Evolutionary conservation across 2,329 filamentous ascomycete species (phyloP).

Genomic region (Arthrobotrys conoides): DNA sequence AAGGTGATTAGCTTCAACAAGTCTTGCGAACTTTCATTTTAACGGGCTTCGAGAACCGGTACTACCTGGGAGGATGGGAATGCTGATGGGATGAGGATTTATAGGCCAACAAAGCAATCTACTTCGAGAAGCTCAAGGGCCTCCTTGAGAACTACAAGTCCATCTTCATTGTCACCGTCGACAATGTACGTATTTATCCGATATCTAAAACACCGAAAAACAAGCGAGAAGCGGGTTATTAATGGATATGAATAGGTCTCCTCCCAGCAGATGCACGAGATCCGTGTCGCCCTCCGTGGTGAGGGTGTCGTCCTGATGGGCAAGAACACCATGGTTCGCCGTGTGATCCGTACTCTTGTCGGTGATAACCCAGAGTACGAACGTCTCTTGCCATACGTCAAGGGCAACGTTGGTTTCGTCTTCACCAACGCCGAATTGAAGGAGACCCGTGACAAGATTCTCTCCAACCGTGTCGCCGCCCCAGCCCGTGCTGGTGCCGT

Average conservation of each 20-base stretch:
- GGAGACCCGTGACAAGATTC: constrained; percentile 90
- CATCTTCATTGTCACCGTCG: constrained; percentile 96
- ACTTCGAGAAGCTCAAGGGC: constrained; percentile 99
- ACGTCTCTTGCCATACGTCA: constrained; percentile 94
- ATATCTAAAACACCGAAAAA: not conserved
- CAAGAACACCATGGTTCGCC: constrained; percentile 99
- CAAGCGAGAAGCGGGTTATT: not conserved
- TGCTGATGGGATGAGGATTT: constrained; percentile 25
- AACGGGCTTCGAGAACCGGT: constrained; percentile 11
- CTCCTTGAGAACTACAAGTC: constrained; percentile 96
- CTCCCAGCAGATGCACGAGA: constrained; percentile 99
- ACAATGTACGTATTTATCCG: constrained; percentile 83
- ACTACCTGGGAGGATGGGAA: not conserved
- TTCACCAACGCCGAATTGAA: constrained; percentile 99
- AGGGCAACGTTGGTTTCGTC: constrained; percentile 98
- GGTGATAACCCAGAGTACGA: constrained; percentile 95
- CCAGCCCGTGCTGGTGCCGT: constrained; percentile 98
- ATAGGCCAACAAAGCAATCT: constrained; percentile 89
- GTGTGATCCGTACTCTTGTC: constrained; percentile 96
- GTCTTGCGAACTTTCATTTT: not conserved
- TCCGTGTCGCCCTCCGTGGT: constrained; percentile 89
- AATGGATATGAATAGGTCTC: constrained; percentile 68
- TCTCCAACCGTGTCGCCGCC: constrained; percentile 96
- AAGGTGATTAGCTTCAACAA: constrained; percentile 66
- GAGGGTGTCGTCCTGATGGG: constrained; percentile 98